phyloP scores from a whole-genome alignment of 768 basidiomycete species.

The Leccinum longicurvipes region DNA sequence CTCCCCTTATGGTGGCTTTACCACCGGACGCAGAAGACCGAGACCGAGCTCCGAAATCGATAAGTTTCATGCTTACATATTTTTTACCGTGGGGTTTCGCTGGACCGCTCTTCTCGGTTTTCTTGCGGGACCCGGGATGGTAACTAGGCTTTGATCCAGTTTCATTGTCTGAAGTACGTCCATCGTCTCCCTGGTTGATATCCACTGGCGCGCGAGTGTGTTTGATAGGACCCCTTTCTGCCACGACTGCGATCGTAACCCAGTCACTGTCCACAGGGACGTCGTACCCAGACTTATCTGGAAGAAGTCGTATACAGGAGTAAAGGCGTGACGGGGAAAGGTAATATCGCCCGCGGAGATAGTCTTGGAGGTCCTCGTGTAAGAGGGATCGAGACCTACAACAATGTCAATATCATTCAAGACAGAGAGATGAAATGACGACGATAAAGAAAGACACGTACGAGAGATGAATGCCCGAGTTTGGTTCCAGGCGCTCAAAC shows the following conservation, averaged over 20 bases:
- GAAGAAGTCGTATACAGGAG: slow-evolving; percentile 72
- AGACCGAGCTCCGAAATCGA: slow-evolving; percentile 72
- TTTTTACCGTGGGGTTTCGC: slow-evolving; percentile 59
- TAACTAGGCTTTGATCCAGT: slow-evolving; percentile 5
- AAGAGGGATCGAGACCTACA: slow-evolving; percentile 69
- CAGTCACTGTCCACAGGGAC: slow-evolving; percentile 91
- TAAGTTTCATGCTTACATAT: slow-evolving; percentile 82
- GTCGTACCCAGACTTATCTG: slow-evolving; percentile 82
- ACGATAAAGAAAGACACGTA: slow-evolving; percentile 39
- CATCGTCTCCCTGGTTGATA: slow-evolving; percentile 44
- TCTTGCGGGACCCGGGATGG: slow-evolving; percentile 7
- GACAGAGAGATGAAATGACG: neutral
- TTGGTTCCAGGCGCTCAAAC: slow-evolving; percentile 83
- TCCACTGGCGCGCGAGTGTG: slow-evolving; percentile 65
- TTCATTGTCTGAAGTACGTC: slow-evolving; percentile 34
- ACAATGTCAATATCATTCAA: slow-evolving; percentile 9
- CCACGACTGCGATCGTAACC: slow-evolving; percentile 94
- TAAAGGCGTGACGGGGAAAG: slow-evolving; percentile 88
- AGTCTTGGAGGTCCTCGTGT: slow-evolving; percentile 75
- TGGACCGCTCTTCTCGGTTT: slow-evolving; percentile 10
- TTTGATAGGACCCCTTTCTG: slow-evolving; percentile 80
- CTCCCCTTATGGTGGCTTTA: slow-evolving; percentile 65
- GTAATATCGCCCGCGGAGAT: slow-evolving; percentile 81
- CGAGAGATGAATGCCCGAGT: slow-evolving; percentile 84
- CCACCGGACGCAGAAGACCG: slow-evolving; percentile 53